A percentile compares a stretch with the other conserved stretches of the same genome.
phyloP scores from a whole-genome alignment of 768 basidiomycete genomes.

The Leccinum disarticulatum region DNA sequence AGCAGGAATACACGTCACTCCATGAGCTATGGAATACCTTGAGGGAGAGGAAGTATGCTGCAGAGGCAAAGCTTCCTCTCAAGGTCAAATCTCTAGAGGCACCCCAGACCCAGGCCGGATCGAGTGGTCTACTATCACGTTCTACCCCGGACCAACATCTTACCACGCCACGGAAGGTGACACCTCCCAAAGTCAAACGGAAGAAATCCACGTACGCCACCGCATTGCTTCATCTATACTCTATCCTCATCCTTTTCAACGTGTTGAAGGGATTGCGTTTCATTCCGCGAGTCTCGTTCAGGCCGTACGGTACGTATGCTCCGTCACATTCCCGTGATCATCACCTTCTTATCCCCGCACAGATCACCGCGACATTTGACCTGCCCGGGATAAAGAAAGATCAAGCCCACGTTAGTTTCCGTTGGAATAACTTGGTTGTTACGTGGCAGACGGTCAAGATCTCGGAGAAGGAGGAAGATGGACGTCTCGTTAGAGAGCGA shows the following conservation, averaged over 20 bases:
- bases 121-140: constrained; percentile 23
- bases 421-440: constrained; percentile 57
- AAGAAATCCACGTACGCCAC: constrained; percentile 62
- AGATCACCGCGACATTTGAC: constrained; percentile 70
- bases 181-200: constrained; percentile 49
- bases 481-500: constrained; percentile 59
- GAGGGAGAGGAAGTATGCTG: constrained; percentile 61
- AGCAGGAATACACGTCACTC: constrained; percentile 37
- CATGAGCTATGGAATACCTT: constrained; percentile 68
- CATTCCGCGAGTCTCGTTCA: constrained; percentile 69
- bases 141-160: constrained; percentile 24
- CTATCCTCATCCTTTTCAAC: constrained; percentile 18
- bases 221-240: constrained; percentile 6
- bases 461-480: constrained; percentile 61
- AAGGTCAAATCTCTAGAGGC: constrained; percentile 69
- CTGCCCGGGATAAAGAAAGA: constrained; percentile 68
- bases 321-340: constrained; percentile 13
- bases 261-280: constrained; percentile 46
- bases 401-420: constrained; percentile 75
- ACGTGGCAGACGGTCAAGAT: constrained; percentile 65
- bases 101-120: constrained; percentile 22
- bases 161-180: constrained; percentile 26
- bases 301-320: constrained; percentile 48
- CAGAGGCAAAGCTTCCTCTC: constrained; percentile 65
- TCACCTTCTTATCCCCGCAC: constrained; percentile 25